Evolutionary conservation across 345 rosid genomes (phyloP).

Genomic region (Stellera chamaejasme): DNA sequence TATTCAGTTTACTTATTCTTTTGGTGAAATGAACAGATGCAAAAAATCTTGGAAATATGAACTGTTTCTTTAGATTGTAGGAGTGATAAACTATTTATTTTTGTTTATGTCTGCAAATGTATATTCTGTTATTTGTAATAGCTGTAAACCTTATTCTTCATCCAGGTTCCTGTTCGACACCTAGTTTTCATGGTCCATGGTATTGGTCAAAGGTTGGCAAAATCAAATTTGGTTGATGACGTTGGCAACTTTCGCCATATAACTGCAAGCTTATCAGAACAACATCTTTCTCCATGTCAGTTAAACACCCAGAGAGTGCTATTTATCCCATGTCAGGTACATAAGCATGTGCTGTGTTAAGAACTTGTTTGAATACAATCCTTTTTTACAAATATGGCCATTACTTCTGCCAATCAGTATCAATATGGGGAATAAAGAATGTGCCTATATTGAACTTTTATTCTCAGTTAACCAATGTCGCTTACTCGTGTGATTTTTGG

Average conservation of each 20-base stretch:
- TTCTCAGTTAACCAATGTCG: too few species aligned
- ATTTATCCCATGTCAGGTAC: constrained; percentile 95
- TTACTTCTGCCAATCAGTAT: too few species aligned
- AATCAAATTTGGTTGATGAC: constrained; percentile 95
- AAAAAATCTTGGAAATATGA: too few species aligned
- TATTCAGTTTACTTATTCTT: too few species aligned
- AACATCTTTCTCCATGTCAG: constrained; percentile 71
- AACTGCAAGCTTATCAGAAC: constrained; percentile 69
- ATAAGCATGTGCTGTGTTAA: not conserved
- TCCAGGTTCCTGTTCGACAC: constrained; percentile 92
- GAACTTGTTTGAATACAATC: too few species aligned
- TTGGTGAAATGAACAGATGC: too few species aligned
- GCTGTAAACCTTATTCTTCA: constrained; percentile 16
- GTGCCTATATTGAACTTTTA: too few species aligned
- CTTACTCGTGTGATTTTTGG: too few species aligned
- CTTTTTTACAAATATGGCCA: too few species aligned
- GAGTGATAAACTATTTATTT: not conserved
- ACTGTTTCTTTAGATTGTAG: too few species aligned
- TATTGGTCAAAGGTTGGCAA: constrained; percentile 96
- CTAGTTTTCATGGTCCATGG: constrained; percentile 99
- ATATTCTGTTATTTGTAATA: constrained; percentile 7
- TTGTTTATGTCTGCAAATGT: not conserved
- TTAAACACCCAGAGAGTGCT: constrained; percentile 73
- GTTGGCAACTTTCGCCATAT: constrained; percentile 81
- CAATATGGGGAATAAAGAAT: too few species aligned